These are phyloP conservation scores for Cyberlindnera mycetangii DNA, from an alignment of 805 yeast species.

Conservation along the genomic window DNA sequence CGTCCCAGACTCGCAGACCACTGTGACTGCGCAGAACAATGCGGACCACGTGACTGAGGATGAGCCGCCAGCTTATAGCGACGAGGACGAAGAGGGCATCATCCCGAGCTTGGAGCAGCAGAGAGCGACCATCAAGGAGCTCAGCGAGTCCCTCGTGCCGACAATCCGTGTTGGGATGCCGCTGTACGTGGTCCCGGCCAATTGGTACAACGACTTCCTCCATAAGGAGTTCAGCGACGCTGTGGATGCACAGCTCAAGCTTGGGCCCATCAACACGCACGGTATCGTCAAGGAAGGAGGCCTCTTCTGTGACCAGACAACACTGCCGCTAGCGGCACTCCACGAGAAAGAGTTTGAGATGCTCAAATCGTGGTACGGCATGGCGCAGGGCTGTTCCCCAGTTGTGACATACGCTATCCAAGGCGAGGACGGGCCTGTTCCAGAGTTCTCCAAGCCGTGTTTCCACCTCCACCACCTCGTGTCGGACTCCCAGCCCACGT, in stretches of 20 bases:
- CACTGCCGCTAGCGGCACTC: slow-evolving; percentile 34
- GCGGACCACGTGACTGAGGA: too few relatives aligned
- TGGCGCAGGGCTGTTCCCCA: slow-evolving; percentile 36
- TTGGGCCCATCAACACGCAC: slow-evolving; percentile 42
- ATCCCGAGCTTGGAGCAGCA: slow-evolving; percentile 17
- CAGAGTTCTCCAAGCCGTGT: slow-evolving; percentile 36
- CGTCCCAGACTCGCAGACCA: slow-evolving; percentile 5
- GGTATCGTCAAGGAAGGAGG: slow-evolving; percentile 45
- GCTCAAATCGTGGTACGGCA: slow-evolving; percentile 54
- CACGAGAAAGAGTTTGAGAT: slow-evolving; percentile 43
- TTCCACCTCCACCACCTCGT: slow-evolving; percentile 35
- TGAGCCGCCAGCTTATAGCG: not conserved
- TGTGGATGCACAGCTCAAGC: slow-evolving; percentile 8
- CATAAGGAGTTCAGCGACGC: slow-evolving; percentile 9
- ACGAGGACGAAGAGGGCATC: not conserved
- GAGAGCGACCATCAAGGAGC: slow-evolving; percentile 10
- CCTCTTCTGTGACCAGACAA: slow-evolving; percentile 35
- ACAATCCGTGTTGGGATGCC: slow-evolving; percentile 15
- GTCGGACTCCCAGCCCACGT: slow-evolving; percentile 2
- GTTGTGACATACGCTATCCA: slow-evolving; percentile 35
- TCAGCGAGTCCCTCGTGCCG: slow-evolving; percentile 5
- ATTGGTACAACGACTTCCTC: slow-evolving; percentile 18
- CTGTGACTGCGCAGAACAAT: slow-evolving; percentile 6
- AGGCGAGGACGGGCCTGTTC: slow-evolving; percentile 28
- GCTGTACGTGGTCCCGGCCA: slow-evolving; percentile 16